phyloP scores from a whole-genome alignment of 2,329 filamentous ascomycete genomes.

The Alternaria novae-zelandiae region DNA sequence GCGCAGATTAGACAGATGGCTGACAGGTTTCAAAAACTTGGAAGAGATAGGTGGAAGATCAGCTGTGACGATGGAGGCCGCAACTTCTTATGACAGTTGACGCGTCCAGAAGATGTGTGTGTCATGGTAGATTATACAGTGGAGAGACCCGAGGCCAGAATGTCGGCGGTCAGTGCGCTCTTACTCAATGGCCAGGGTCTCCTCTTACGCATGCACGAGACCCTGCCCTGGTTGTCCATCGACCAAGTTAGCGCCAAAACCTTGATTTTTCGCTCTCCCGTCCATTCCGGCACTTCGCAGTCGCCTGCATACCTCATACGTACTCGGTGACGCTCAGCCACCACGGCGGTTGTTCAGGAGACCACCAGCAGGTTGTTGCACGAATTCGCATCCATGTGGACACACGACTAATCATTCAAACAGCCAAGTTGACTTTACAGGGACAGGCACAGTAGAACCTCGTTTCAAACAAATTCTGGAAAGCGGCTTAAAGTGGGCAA shows the following conservation, averaged over 20 bases:
- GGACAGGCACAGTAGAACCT: constrained; percentile 2
- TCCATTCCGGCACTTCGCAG: constrained; percentile 4
- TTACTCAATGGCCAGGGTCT: constrained; percentile 7
- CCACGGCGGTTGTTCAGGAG: not conserved
- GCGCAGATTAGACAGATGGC: not conserved
- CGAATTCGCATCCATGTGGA: not conserved
- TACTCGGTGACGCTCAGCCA: not conserved
- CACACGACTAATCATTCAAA: not conserved
- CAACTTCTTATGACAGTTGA: constrained; percentile 12
- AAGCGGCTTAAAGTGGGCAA: constrained; percentile 1
- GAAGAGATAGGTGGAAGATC: not conserved
- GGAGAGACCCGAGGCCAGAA: constrained; percentile 14
- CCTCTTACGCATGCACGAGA: constrained; percentile 8
- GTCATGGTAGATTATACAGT: constrained; percentile 16
- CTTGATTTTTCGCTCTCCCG: constrained; percentile 5
- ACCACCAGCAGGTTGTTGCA: not conserved
- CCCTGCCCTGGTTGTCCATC: constrained; percentile 12
- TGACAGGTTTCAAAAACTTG: not conserved
- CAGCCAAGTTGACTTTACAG: not conserved
- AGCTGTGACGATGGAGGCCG: constrained; percentile 4
- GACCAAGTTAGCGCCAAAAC: constrained; percentile 4
- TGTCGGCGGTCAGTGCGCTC: constrained; percentile 5
- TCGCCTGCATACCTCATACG: not conserved
- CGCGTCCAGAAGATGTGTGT: constrained; percentile 11
- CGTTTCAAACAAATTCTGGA: constrained; percentile 12